Percentiles rank a stretch among this genome's conserved stretches.
phyloP scores from a whole-genome alignment of 768 basidiomycete genomes.

The Obba rivulosa region DNA sequence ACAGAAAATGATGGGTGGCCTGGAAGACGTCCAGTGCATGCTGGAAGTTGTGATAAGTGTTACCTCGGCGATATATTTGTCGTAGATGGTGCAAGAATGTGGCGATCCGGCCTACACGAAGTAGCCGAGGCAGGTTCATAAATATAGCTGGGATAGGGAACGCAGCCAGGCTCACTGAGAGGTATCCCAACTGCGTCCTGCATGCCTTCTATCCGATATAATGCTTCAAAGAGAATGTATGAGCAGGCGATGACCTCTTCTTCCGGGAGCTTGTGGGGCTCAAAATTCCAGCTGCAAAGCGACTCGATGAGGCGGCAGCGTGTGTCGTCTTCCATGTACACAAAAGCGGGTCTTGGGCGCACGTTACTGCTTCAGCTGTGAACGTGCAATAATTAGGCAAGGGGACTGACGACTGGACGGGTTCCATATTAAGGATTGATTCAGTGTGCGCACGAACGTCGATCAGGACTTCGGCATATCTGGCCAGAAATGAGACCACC shows the following conservation, averaged over 20 bases:
- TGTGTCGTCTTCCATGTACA: slow-evolving; percentile 41
- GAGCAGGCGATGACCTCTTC: slow-evolving; percentile 81
- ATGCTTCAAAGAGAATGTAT: slow-evolving; percentile 79
- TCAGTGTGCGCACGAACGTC: slow-evolving; percentile 83
- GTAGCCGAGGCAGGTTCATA: not conserved
- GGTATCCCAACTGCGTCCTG: slow-evolving; percentile 50
- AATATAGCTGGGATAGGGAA: not conserved
- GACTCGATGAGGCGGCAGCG: slow-evolving; percentile 60
- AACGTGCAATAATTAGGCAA: not conserved
- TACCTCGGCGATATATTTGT: slow-evolving; percentile 84
- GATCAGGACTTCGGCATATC: slow-evolving; percentile 77
- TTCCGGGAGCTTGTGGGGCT: slow-evolving; percentile 77
- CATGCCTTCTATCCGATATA: slow-evolving; percentile 78
- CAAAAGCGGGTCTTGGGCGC: slow-evolving; percentile 14
- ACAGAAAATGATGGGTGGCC: slow-evolving; percentile 82
- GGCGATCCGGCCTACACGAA: slow-evolving; percentile 58
- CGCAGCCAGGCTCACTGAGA: slow-evolving; percentile 34
- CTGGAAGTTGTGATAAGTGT: slow-evolving; percentile 97
- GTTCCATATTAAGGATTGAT: slow-evolving; percentile 59
- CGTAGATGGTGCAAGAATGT: slow-evolving; percentile 83
- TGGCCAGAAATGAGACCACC: slow-evolving; percentile 12
- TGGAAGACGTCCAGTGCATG: slow-evolving; percentile 97
- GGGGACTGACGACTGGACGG: slow-evolving; percentile 35
- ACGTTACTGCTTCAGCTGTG: not conserved
- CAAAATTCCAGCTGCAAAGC: slow-evolving; percentile 84